Base-by-base conservation (phyloP, 768 basidiomycete species). In the Collybia nuda region DNA sequence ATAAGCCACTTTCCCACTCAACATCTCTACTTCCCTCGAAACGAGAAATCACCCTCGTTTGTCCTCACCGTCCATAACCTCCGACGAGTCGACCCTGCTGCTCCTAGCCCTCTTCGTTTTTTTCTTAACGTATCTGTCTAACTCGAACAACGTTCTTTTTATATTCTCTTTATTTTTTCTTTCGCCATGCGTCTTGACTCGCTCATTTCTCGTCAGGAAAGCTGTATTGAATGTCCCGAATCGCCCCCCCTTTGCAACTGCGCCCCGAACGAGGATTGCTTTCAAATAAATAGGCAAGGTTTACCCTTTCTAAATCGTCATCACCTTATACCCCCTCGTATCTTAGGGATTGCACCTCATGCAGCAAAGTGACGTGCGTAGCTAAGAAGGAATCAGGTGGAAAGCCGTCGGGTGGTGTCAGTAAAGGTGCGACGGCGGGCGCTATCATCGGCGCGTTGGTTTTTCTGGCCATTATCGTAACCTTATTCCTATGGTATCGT, bases 401-500 rank as follows among this genome's bases (percentile, higher is more conserved):
- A 26, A 62, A 60, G 3, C 47, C 63, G 35, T 64, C 69, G 12
- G 62, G 66, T 3, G 80, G 81, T 8, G 68, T 82, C 44, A 84
- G 85, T 62, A 76, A 80, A 47, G 88, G 88, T 39, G 88, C 85
- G 2, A 75, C 90, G 17, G 89, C 86, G 17, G 90, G 88, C 41
- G 88, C 82, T 37, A 76, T 92, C 50, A 70, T 90, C 24, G 88
- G 82, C 28, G 74, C 76, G 9, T 59, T 92, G 38, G 60, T 85
- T 8, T 78, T 88, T 61, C 69, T 91, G 39, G 75, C 72, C 9
- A 62, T 80, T 36, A 77, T 74, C 11, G 56, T 84, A 32, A 65
- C 67, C 38, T 65, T 77, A 8, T 86, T 81, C 59, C 68, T 88
- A 53, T 82, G 82, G 68, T 88, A 88, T 63, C 82, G 88, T 48